phyloP scores from a whole-genome alignment of 768 basidiomycete genomes.

The Termitomyces sp. region DNA sequence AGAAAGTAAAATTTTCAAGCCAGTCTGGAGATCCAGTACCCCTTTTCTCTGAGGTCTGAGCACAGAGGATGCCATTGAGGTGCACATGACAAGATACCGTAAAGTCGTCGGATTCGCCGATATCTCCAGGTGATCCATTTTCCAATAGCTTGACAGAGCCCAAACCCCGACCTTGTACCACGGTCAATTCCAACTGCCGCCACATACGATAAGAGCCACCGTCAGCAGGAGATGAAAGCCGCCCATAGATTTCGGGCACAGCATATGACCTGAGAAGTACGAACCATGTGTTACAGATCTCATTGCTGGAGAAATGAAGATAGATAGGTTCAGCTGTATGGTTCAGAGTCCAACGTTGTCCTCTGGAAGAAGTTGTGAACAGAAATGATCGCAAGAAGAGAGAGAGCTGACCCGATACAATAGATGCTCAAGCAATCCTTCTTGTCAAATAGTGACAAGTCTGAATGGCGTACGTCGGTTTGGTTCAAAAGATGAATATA shows the following conservation, averaged over 20 bases:
- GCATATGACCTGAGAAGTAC: slow-evolving; percentile 80
- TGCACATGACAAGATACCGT: slow-evolving; percentile 81
- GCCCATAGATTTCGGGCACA: slow-evolving; percentile 74
- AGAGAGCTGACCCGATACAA: slow-evolving; percentile 46
- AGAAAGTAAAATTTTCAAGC: slow-evolving; percentile 75
- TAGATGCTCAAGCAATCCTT: slow-evolving; percentile 75
- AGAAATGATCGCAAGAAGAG: background rate
- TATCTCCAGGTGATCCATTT: slow-evolving; percentile 27
- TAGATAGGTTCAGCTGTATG: slow-evolving; percentile 64
- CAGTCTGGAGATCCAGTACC: slow-evolving; percentile 69
- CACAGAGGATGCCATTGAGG: slow-evolving; percentile 62
- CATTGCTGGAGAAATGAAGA: slow-evolving; percentile 63
- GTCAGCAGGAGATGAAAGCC: slow-evolving; percentile 47
- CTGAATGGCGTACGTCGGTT: slow-evolving; percentile 76
- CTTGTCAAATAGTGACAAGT: slow-evolving; percentile 73
- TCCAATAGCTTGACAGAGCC: slow-evolving; percentile 45
- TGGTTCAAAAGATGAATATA: slow-evolving; percentile 71
- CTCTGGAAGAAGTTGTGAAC: slow-evolving; percentile 31
- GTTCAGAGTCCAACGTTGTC: slow-evolving; percentile 56
- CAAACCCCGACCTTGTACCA: slow-evolving; percentile 73
- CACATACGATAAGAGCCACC: slow-evolving; percentile 86
- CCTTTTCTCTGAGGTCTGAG: slow-evolving; percentile 72
- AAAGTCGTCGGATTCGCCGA: slow-evolving; percentile 51
- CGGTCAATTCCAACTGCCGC: slow-evolving; percentile 73
- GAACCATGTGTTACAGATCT: slow-evolving; percentile 71